These are phyloP conservation scores for Pontederia paniculata DNA, from an alignment of 176 grass and related monocot genomes.

Conservation along the genomic window DNA sequence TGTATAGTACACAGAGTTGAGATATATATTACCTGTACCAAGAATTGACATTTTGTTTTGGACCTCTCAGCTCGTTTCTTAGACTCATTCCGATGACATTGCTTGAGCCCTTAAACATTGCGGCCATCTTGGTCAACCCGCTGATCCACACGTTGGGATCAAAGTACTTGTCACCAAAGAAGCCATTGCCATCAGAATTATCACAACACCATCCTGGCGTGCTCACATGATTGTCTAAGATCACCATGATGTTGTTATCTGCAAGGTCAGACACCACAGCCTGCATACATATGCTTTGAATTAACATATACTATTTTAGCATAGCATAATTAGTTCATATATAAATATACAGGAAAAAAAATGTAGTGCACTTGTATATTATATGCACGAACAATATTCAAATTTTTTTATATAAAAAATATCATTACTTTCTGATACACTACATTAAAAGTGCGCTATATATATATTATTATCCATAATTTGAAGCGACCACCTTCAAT, in stretches of 20 bases:
- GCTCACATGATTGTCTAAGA: neutral
- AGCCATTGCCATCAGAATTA: neutral
- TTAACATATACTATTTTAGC: too few relatives aligned
- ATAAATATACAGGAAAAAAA: too few relatives aligned
- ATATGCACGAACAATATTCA: too few relatives aligned
- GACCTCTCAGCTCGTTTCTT: neutral
- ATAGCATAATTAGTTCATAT: too few relatives aligned
- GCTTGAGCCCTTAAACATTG: neutral
- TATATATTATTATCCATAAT: too few relatives aligned
- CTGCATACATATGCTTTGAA: neutral
- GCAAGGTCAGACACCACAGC: neutral
- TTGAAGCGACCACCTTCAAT: too few relatives aligned
- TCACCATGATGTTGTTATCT: neutral
- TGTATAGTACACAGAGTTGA: too few relatives aligned
- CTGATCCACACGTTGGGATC: neutral
- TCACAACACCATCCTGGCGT: neutral
- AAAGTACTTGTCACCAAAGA: neutral
- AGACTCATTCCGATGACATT: neutral
- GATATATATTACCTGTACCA: conserved; percentile 1
- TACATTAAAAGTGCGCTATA: too few relatives aligned
- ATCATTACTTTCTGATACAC: too few relatives aligned
- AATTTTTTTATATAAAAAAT: too few relatives aligned
- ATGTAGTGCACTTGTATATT: too few relatives aligned
- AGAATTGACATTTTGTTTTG: neutral
- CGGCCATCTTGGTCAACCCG: neutral